phyloP scores from a whole-genome alignment of 2,329 filamentous ascomycete genomes.

The Fusarium multiceps region DNA sequence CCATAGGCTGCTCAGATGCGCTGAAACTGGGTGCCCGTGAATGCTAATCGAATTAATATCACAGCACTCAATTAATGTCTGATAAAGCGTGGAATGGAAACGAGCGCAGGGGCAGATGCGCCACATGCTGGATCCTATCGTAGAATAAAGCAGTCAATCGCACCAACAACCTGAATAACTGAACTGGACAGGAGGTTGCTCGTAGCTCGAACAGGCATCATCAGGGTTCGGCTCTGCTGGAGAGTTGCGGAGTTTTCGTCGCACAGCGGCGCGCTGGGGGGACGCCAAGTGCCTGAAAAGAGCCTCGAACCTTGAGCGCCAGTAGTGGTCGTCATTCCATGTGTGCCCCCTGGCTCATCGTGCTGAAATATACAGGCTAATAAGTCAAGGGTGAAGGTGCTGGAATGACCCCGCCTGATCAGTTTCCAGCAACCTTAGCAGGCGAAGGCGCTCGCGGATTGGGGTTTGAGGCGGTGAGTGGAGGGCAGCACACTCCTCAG shows the following conservation, averaged over 20 bases:
- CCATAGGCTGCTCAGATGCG: neutral
- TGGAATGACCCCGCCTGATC: slow-evolving; percentile 46
- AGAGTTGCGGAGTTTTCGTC: slow-evolving; percentile 32
- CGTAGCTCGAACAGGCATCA: neutral
- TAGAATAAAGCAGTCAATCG: neutral
- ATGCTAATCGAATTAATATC: neutral
- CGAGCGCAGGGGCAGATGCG: slow-evolving; percentile 2
- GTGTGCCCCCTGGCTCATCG: slow-evolving; percentile 33
- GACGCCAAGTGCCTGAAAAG: slow-evolving; percentile 34
- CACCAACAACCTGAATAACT: neutral
- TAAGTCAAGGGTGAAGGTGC: slow-evolving; percentile 45
- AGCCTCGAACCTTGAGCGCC: slow-evolving; percentile 17
- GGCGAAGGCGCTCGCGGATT: slow-evolving; percentile 37
- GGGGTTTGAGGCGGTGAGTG: slow-evolving; percentile 37
- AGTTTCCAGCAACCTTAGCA: slow-evolving; percentile 29
- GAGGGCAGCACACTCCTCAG: slow-evolving; percentile 31
- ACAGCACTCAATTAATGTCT: slow-evolving; percentile 9
- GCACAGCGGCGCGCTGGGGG: slow-evolving; percentile 28
- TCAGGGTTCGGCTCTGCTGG: slow-evolving; percentile 6
- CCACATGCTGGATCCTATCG: neutral
- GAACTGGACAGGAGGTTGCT: neutral
- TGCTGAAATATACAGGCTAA: slow-evolving; percentile 47
- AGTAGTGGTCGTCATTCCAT: slow-evolving; percentile 34
- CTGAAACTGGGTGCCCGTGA: neutral
- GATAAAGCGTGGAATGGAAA: neutral